These are phyloP conservation scores for Calocybe cyanea DNA, from an alignment of 768 basidiomycete genomes.

Conservation along the genomic window DNA sequence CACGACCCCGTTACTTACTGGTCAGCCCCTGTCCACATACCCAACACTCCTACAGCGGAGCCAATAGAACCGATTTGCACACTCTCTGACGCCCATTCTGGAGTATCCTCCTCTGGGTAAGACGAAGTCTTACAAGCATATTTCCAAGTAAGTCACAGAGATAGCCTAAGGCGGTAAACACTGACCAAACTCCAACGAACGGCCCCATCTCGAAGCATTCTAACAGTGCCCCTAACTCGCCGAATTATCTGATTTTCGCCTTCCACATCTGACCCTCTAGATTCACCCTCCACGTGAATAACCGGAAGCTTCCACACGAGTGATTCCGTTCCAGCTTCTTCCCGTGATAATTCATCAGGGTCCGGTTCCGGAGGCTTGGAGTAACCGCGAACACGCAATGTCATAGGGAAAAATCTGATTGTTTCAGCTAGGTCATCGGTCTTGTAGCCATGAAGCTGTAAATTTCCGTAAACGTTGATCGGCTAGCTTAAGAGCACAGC, in stretches of 20 bases:
- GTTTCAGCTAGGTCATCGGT: constrained; percentile 35
- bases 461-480: not conserved
- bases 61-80: constrained; percentile 54
- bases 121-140: constrained; percentile 25
- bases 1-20: too few species aligned
- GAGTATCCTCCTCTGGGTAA: constrained; percentile 23
- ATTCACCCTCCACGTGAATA: constrained; percentile 47
- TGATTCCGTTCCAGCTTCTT: constrained; percentile 10
- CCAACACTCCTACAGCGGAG: constrained; percentile 49
- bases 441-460: constrained; percentile 18
- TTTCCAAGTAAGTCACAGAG: too few species aligned
- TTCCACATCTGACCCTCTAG: constrained; percentile 35
- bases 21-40: constrained; percentile 49
- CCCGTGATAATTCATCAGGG: constrained; percentile 19
- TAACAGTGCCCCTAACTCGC: constrained; percentile 37
- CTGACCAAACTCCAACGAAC: constrained; percentile 51
- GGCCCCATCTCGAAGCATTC: constrained; percentile 45
- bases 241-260: constrained; percentile 27
- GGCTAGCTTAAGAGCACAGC: not conserved
- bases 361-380: constrained; percentile 23
- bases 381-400: constrained; percentile 38
- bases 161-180: not conserved
- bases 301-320: constrained; percentile 39
- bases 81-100: constrained; percentile 54
- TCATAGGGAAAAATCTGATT: constrained; percentile 51